A percentile compares a stretch with the other conserved stretches of the same genome.
Evolutionary conservation across 371 early-diverging fungal species (phyloP).

Genomic region (Mycotypha africana): DNA sequence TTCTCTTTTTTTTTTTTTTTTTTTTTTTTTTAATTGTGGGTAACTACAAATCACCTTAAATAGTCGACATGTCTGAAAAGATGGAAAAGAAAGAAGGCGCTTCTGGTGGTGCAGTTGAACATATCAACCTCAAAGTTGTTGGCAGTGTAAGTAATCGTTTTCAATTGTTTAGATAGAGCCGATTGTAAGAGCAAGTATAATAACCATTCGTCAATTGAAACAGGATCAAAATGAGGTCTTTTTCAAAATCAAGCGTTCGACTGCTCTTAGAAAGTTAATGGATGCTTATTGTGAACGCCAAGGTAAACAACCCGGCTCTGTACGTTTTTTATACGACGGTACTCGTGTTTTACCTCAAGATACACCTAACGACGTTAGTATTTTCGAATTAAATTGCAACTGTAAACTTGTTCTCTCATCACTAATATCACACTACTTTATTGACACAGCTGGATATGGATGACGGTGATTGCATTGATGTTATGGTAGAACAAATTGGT

Average conservation of each 20-base stretch:
- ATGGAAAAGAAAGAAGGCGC: slow-evolving; percentile 46
- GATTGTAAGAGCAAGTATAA: too few species aligned
- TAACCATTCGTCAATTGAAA: slow-evolving; percentile 9
- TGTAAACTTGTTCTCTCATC: not conserved
- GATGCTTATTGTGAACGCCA: slow-evolving; percentile 83
- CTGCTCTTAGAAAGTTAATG: slow-evolving; percentile 88
- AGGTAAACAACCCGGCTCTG: slow-evolving; percentile 67
- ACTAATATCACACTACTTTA: too few species aligned
- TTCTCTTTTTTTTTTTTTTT: too few species aligned
- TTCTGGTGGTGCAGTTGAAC: slow-evolving; percentile 46
- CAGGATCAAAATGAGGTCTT: slow-evolving; percentile 62
- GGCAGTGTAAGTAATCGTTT: slow-evolving; percentile 68
- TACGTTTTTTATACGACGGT: slow-evolving; percentile 90
- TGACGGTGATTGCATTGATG: slow-evolving; percentile 92
- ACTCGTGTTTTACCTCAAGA: slow-evolving; percentile 66
- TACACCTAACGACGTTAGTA: slow-evolving; percentile 76
- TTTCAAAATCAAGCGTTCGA: slow-evolving; percentile 92
- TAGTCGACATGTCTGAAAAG: slow-evolving; percentile 28
- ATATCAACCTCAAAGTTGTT: slow-evolving; percentile 87
- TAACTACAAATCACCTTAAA: too few species aligned
- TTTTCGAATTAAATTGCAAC: not conserved
- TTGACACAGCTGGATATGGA: slow-evolving; percentile 84
- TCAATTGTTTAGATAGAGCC: too few species aligned
- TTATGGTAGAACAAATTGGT: slow-evolving; percentile 89
- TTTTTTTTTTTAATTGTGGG: too few species aligned